Evolutionary conservation across 2,329 filamentous ascomycete genomes (phyloP).

Genomic region (Fonsecaea erecta): DNA sequence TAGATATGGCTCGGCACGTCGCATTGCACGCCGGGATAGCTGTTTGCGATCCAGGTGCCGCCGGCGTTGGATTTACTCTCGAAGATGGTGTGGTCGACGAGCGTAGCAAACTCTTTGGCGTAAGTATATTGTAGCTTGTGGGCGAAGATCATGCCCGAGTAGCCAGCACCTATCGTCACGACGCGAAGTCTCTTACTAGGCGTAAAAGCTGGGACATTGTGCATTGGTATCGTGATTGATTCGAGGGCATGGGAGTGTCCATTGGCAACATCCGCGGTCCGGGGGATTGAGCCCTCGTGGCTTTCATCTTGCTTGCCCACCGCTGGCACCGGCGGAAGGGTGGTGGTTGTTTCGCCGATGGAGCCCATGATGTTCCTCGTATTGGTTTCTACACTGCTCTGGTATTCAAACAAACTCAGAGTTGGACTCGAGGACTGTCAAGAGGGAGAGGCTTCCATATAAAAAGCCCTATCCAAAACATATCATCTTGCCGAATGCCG

Average conservation of each 20-base stretch:
- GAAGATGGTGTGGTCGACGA: constrained; percentile 49
- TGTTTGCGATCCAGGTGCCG: constrained; percentile 50
- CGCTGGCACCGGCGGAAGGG: neutral
- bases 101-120: constrained; percentile 39
- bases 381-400: neutral
- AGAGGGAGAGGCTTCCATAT: neutral
- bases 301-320: neutral
- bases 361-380: constrained; percentile 9
- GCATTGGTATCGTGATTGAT: constrained; percentile 16
- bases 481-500: constrained; percentile 10
- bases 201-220: constrained; percentile 16
- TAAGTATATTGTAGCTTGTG: constrained; percentile 47
- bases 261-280: neutral
- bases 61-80: constrained; percentile 49
- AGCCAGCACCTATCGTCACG: constrained; percentile 44
- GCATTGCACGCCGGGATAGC: constrained; percentile 54
- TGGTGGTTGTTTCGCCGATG: constrained; percentile 2
- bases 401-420: neutral
- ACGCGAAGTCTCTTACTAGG: constrained; percentile 18
- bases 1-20: constrained; percentile 75
- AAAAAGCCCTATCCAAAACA: neutral
- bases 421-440: neutral
- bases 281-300: neutral
- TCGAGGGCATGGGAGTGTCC: neutral
- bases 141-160: constrained; percentile 48